Conservation (phyloP, 257 asterid species). For the Plantago ovata region DNA sequence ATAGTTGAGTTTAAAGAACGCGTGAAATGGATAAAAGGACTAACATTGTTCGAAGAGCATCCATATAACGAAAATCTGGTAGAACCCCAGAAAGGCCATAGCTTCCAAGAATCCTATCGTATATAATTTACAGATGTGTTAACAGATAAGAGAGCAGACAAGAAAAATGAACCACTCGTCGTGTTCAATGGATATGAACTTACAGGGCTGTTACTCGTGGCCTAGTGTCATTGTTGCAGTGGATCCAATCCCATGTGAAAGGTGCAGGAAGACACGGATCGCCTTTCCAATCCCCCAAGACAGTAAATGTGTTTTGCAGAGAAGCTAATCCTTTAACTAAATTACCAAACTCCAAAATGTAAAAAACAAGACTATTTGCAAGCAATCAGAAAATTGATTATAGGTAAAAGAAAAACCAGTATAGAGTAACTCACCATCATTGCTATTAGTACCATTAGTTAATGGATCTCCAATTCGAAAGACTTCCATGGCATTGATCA, state of each 20-base stretch:
- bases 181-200: background rate
- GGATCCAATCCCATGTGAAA: constrained; percentile 69
- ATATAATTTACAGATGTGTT: background rate
- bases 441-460: background rate
- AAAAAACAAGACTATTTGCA: background rate
- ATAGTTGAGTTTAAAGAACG: background rate
- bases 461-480: constrained; percentile 29
- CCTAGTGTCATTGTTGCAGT: constrained; percentile 39
- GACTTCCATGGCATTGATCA: constrained; percentile 58
- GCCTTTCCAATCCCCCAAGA: constrained; percentile 49
- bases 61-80: constrained; percentile 40
- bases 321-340: constrained; percentile 43
- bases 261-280: constrained; percentile 79
- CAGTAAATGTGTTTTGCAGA: constrained; percentile 30
- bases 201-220: constrained; percentile 76
- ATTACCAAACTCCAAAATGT: background rate
- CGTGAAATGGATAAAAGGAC: background rate
- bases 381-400: background rate
- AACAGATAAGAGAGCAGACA: background rate
- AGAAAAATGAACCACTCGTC: background rate
- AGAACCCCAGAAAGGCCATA: constrained; percentile 22
- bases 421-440: background rate
- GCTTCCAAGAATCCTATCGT: constrained; percentile 26
- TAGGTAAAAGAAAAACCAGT: background rate
- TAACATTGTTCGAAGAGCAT: constrained; percentile 54